Percentiles rank a stretch among this genome's conserved stretches.
These are phyloP conservation scores for Zygosaccharomyces rouxii DNA, from an alignment of 805 yeast genomes.

Conservation along the genomic window DNA sequence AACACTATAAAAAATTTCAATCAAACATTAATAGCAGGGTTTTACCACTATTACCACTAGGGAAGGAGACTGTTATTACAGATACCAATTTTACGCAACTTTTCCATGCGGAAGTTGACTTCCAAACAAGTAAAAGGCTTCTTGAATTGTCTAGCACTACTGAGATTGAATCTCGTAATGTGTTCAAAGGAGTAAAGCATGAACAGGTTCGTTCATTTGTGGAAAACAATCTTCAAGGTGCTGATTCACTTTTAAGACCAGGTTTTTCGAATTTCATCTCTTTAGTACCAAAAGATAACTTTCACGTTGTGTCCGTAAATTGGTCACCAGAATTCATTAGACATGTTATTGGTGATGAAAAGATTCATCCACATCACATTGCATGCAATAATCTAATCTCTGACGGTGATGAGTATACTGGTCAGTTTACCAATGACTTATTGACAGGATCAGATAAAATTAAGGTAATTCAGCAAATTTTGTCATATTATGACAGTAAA, in stretches of 20 bases:
- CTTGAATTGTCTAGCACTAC: conserved; percentile 27
- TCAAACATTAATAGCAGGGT: conserved; percentile 6
- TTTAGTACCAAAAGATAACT: conserved; percentile 6
- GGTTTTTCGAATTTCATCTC: conserved; percentile 17
- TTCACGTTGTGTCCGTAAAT: conserved; percentile 29
- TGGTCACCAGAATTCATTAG: conserved; percentile 32
- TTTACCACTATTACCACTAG: conserved; percentile 13
- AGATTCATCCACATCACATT: conserved; percentile 12
- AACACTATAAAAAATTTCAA: conserved; percentile 14
- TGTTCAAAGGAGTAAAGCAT: conserved; percentile 21
- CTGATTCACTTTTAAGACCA: conserved; percentile 9
- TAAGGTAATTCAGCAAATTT: conserved; percentile 10
- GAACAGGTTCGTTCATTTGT: conserved; percentile 16
- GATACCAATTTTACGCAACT: conserved; percentile 12
- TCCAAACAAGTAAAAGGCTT: conserved; percentile 14
- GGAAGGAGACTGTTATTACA: conserved; percentile 5
- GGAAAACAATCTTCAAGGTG: conserved; percentile 1
- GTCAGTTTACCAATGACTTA: conserved; percentile 22
- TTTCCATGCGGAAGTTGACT: conserved; percentile 20
- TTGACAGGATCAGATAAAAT: conserved; percentile 32
- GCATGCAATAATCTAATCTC: conserved; percentile 24
- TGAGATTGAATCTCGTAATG: conserved; percentile 18
- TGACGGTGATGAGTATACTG: conserved; percentile 17
- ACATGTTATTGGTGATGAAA: conserved; percentile 13
- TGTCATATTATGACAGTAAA: not conserved